phyloP scores from a whole-genome alignment of 2,329 filamentous ascomycete species.

The Nigrograna mackinnonii region DNA sequence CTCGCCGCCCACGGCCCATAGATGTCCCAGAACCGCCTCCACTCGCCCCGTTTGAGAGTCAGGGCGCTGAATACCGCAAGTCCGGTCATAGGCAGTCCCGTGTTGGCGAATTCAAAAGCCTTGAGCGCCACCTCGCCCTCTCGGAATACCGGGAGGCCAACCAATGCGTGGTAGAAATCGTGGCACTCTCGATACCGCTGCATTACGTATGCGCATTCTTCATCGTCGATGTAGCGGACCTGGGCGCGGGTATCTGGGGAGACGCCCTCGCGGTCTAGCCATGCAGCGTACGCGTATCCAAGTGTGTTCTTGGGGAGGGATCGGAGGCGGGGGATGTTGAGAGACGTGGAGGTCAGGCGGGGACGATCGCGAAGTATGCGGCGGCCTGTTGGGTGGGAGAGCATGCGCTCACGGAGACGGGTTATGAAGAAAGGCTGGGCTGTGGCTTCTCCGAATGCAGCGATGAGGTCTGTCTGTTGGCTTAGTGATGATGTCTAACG shows the following conservation, averaged over 20 bases:
- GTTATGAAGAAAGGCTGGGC: slow-evolving; percentile 94
- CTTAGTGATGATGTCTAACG: not conserved
- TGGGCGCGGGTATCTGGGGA: slow-evolving; percentile 82
- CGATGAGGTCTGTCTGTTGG: slow-evolving; percentile 75
- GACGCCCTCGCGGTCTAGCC: slow-evolving; percentile 94
- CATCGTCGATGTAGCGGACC: slow-evolving; percentile 91
- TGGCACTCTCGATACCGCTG: slow-evolving; percentile 97
- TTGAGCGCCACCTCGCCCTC: slow-evolving; percentile 98
- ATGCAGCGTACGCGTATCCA: slow-evolving; percentile 80
- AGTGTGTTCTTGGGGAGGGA: slow-evolving; percentile 72
- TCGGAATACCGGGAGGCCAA: slow-evolving; percentile 85
- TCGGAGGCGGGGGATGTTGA: slow-evolving; percentile 72
- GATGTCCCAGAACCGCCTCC: slow-evolving; percentile 68
- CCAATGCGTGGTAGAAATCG: slow-evolving; percentile 96
- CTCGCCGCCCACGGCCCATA: slow-evolving; percentile 90
- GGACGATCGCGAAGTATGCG: slow-evolving; percentile 90
- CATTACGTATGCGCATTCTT: slow-evolving; percentile 97
- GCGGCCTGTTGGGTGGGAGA: slow-evolving; percentile 78
- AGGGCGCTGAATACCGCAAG: slow-evolving; percentile 75
- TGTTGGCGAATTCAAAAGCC: slow-evolving; percentile 96
- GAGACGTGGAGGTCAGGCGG: slow-evolving; percentile 75
- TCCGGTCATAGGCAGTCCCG: slow-evolving; percentile 91
- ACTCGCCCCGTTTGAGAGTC: slow-evolving; percentile 65
- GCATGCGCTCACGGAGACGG: slow-evolving; percentile 90
- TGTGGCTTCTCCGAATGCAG: slow-evolving; percentile 90